These are phyloP conservation scores for Talinum fruticosum DNA, from an alignment of 148 eudicot genomes.

Conservation along the genomic window DNA sequence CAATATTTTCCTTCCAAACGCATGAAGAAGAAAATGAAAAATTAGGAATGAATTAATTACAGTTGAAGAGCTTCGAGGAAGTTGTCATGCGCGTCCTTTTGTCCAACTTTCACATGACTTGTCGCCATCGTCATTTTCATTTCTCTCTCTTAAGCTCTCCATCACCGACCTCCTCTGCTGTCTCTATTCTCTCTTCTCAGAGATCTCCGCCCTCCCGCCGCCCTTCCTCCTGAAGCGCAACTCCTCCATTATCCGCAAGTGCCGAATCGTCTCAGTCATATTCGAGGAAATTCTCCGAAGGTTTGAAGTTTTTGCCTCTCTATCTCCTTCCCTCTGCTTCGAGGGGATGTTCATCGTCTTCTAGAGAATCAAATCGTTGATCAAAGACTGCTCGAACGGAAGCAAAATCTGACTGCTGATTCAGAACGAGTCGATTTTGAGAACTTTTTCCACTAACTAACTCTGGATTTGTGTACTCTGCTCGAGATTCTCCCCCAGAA, in stretches of 20 bases:
- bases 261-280: not conserved
- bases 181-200: not conserved
- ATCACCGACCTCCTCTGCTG: not conserved
- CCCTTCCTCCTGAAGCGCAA: not conserved
- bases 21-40: no score
- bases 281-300: not conserved
- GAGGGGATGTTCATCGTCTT: slow-evolving; percentile 54
- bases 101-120: no score
- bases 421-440: slow-evolving; percentile 40
- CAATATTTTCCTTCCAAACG: no score
- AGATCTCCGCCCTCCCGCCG: not conserved
- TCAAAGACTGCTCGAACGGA: slow-evolving; percentile 48
- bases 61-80: no score
- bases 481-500: slow-evolving; percentile 63
- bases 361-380: slow-evolving; percentile 40
- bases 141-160: not conserved
- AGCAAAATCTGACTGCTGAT: slow-evolving; percentile 63
- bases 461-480: slow-evolving; percentile 53
- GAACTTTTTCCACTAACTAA: slow-evolving; percentile 54
- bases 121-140: not conserved
- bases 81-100: no score
- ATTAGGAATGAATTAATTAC: no score
- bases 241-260: not conserved
- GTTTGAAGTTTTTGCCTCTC: not conserved
- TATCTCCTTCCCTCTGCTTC: slow-evolving; percentile 42